phyloP scores from a whole-genome alignment of 345 rosid genomes.

The Salix purpurea region DNA sequence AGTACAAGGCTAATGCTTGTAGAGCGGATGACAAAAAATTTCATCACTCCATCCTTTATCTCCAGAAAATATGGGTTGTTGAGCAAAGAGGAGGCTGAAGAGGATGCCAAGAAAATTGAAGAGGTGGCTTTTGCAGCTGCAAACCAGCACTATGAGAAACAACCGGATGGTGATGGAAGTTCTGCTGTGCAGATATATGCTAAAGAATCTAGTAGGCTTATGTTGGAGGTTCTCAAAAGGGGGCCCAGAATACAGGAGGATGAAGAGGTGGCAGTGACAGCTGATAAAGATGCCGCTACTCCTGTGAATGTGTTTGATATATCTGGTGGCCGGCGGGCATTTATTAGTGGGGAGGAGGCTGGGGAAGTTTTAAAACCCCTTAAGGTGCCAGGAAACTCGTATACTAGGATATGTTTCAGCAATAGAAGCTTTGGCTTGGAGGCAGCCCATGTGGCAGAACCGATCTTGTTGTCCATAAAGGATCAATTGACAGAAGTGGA shows the following conservation, averaged over 20 bases:
- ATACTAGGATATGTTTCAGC: constrained; percentile 84
- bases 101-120: constrained; percentile 68
- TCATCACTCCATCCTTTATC: constrained; percentile 73
- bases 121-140: constrained; percentile 57
- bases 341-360: constrained; percentile 76
- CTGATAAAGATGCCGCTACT: constrained; percentile 23
- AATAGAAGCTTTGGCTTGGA: constrained; percentile 82
- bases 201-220: constrained; percentile 80
- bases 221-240: constrained; percentile 76
- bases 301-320: constrained; percentile 59
- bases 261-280: constrained; percentile 18
- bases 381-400: constrained; percentile 59
- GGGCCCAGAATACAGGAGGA: constrained; percentile 44
- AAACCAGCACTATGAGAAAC: constrained; percentile 67
- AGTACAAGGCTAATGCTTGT: constrained; percentile 70
- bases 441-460: constrained; percentile 74
- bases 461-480: constrained; percentile 65
- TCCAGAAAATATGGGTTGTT: constrained; percentile 77
- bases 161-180: constrained; percentile 94
- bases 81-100: constrained; percentile 69
- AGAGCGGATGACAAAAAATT: constrained; percentile 61
- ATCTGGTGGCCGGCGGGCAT: constrained; percentile 65
- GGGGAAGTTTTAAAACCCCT: constrained; percentile 70
- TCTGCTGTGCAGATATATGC: constrained; percentile 96
- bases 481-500: constrained; percentile 75